Evolutionary conservation across 108 stramenopile species (phyloP), one percentile per base, ranked within the genome.

Genomic region (Phaeodactylum tricornutum): DNA sequence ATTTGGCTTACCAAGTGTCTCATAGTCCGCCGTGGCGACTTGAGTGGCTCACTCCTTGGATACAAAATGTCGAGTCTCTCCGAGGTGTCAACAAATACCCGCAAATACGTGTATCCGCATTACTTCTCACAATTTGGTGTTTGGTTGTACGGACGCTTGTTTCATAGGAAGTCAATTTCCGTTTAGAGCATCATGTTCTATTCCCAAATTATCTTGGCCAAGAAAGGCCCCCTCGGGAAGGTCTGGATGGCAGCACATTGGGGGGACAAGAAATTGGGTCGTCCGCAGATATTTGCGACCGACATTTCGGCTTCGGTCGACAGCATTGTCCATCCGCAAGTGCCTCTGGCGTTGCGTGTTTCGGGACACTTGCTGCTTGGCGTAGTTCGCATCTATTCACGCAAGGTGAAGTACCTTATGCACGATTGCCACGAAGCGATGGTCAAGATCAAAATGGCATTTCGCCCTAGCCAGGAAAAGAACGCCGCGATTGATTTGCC

Each of bases 191-290:
- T 21, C 35, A 99, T 99, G 98, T 99, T 99, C 53, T 99, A 98
- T 63, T 96, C 96, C n/a, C 93, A 95, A 83, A 87, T 90, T 41
- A 95, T 99, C 55, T 71, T 99, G 24, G 93, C 95, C 55, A 97
- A 97, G 66, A 97, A 96, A 62, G 98, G 96, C 4, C 96, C 96
- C 15, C 77, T 98, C 33, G 98, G 94, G 31, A 96, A 98, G 53
- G 86, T 99, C n/a, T 99, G 98, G 98, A 72, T 97, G 32, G 98
- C 98, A 27, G 98, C 98, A 15, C 96, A 98, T 62, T 98, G 89
- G 92, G 83, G 83, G 7, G 98, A 99, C 75, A 97, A 97, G 72
- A 98, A 98, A 62, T 66, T 99, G 23, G 90, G 75, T 45, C 89
- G 95, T 35, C 73, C 81, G 4, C 90, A 94, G 61, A 91, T 99